Evolutionary conservation across 1,139 yeast genomes (phyloP).

Genomic region (Geotrichum bryndzae): DNA sequence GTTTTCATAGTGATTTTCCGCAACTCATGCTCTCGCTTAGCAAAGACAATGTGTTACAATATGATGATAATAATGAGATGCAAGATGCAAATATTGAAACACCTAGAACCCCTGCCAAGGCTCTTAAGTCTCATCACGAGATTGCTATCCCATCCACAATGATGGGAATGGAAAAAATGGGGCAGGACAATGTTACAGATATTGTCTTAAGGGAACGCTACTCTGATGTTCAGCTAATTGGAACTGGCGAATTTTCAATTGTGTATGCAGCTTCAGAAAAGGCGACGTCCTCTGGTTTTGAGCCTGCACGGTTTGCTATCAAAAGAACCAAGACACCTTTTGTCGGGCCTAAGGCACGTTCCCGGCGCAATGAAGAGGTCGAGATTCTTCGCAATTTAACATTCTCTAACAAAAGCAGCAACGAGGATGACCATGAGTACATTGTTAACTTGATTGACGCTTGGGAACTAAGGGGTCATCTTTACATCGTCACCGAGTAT

Average conservation of each 20-base stretch:
- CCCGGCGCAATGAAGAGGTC: conserved; percentile 52
- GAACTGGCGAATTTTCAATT: conserved; percentile 81
- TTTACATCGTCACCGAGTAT: conserved; percentile 89
- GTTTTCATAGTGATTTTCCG: conserved; percentile 17
- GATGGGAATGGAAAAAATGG: conserved; percentile 10
- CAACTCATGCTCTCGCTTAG: conserved; percentile 1
- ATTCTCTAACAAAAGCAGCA: conserved; percentile 26
- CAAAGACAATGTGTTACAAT: conserved; percentile 6
- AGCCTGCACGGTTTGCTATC: conserved; percentile 55
- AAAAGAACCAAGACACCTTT: conserved; percentile 66
- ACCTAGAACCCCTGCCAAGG: conserved; percentile 30
- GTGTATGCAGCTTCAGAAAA: conserved; percentile 71
- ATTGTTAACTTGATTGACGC: conserved; percentile 75
- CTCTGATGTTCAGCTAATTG: conserved; percentile 58
- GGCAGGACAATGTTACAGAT: conserved; percentile 36
- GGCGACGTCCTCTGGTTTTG: conserved; percentile 15
- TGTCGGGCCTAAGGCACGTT: conserved; percentile 47
- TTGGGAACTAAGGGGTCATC: conserved; percentile 72
- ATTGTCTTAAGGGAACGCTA: conserved; percentile 59
- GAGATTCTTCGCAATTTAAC: conserved; percentile 45
- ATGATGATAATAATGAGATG: conserved; percentile 11
- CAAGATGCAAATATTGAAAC: conserved; percentile 17
- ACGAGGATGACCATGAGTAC: conserved; percentile 72
- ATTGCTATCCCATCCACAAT: conserved; percentile 13
- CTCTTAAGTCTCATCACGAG: conserved; percentile 26